Conservation (phyloP, 345 rosid species). For the Lepidium aucheri region DNA sequence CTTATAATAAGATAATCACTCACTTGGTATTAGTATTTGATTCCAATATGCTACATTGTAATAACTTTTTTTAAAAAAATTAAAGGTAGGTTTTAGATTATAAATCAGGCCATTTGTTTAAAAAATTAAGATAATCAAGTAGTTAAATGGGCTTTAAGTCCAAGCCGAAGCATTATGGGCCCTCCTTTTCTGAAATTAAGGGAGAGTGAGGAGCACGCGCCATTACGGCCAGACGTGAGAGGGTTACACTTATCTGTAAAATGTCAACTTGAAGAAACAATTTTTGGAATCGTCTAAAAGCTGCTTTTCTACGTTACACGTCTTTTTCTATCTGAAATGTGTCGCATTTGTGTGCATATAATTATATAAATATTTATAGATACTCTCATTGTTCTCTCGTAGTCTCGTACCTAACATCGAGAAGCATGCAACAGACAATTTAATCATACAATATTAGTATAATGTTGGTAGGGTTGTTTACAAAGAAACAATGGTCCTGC, state of each 20-base stretch:
- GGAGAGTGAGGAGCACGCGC: conserved; percentile 4
- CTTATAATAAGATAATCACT: no score
- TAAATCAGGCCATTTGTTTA: no score
- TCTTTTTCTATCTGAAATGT: conserved; percentile 15
- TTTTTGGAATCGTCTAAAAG: conserved; percentile 21
- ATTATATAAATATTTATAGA: neutral
- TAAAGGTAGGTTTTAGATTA: no score
- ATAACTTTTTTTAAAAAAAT: no score
- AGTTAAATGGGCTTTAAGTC: conserved; percentile 16
- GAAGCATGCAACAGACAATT: conserved; percentile 16
- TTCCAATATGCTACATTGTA: no score
- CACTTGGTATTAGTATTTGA: no score
- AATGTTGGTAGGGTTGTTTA: neutral
- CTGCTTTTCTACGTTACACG: conserved; percentile 24
- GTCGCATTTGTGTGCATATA: neutral
- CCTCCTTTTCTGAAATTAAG: neutral
- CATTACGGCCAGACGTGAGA: conserved; percentile 24
- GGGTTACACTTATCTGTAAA: conserved; percentile 18
- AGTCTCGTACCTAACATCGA: conserved; percentile 16
- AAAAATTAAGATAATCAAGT: no score
- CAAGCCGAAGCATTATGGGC: conserved; percentile 3
- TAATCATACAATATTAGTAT: neutral
- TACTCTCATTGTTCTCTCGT: neutral
- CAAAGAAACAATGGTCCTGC: neutral
- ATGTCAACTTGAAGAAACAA: conserved; percentile 29